phyloP scores from a whole-genome alignment of 495 filamentous ascomycete genomes.

The Hypoxylon fuscum region DNA sequence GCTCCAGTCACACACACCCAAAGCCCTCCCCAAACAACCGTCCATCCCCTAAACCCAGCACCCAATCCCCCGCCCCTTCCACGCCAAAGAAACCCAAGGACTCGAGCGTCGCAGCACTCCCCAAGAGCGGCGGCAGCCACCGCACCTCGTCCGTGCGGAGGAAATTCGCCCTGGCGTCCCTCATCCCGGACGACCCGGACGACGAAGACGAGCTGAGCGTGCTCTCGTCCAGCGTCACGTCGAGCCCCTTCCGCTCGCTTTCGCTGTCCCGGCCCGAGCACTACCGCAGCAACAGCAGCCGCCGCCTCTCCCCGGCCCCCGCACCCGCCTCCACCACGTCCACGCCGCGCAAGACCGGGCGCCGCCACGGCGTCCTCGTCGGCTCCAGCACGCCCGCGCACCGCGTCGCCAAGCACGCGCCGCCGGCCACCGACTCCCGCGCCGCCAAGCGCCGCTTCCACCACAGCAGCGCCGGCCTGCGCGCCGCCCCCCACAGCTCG shows the following conservation, averaged over 20 bases:
- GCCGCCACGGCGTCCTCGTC: slow-evolving; percentile 9
- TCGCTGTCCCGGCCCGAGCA: too few species aligned
- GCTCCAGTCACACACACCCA: background rate
- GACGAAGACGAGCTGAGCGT: slow-evolving; percentile 42
- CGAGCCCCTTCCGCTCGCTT: background rate
- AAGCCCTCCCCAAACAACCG: background rate
- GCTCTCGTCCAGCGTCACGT: slow-evolving; percentile 20
- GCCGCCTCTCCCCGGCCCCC: too few species aligned
- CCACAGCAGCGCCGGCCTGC: background rate
- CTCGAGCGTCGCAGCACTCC: background rate
- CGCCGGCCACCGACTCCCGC: slow-evolving; percentile 38
- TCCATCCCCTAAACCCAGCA: background rate
- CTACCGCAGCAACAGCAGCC: too few species aligned
- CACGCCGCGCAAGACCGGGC: slow-evolving; percentile 21
- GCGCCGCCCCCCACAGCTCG: slow-evolving; percentile 40
- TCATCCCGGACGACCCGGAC: slow-evolving; percentile 34
- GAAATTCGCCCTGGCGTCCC: slow-evolving; percentile 32
- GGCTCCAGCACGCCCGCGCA: slow-evolving; percentile 9
- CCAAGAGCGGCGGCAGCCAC: background rate
- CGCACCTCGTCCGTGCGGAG: slow-evolving; percentile 26
- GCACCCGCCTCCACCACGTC: too few species aligned
- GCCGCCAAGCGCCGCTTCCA: slow-evolving; percentile 9
- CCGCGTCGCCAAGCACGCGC: slow-evolving; percentile 9
- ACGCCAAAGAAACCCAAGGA: slow-evolving; percentile 39
- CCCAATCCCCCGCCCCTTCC: slow-evolving; percentile 11